A percentile compares a stretch with the other conserved stretches of the same genome.
phyloP scores from a whole-genome alignment of 2,329 filamentous ascomycete species.

The Fusarium haematococcum region DNA sequence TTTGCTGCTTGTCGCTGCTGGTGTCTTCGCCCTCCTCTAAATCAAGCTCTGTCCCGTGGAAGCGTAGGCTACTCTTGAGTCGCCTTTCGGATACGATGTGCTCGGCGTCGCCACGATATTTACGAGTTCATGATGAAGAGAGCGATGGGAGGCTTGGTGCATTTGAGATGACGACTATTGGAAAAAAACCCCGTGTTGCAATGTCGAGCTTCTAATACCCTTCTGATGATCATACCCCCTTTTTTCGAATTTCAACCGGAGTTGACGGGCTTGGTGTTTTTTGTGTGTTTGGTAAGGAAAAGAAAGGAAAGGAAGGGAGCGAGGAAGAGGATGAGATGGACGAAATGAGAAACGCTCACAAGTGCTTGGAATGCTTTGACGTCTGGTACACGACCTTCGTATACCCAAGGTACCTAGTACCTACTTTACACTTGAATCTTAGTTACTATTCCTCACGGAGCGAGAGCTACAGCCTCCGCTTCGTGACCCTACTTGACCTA shows the following conservation, averaged over 20 bases:
- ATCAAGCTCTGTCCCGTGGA: constrained; percentile 41
- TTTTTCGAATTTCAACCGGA: constrained; percentile 37
- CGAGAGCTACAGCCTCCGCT: constrained; percentile 35
- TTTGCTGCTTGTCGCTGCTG: constrained; percentile 52
- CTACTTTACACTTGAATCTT: constrained; percentile 40
- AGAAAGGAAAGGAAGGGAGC: constrained; percentile 9
- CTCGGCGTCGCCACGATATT: constrained; percentile 49
- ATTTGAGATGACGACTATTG: constrained; percentile 12
- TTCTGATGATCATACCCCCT: constrained; percentile 44
- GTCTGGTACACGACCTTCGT: constrained; percentile 31
- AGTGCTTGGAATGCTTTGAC: constrained; percentile 37
- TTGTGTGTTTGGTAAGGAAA: constrained; percentile 25
- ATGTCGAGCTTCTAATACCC: constrained; percentile 40
- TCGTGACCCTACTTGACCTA: constrained; percentile 39
- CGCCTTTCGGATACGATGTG: constrained; percentile 15
- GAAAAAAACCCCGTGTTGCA: constrained; percentile 37
- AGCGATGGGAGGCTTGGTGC: constrained; percentile 27
- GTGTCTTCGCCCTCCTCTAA: constrained; percentile 52
- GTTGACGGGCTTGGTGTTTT: constrained; percentile 45
- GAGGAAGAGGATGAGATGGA: constrained; percentile 27
- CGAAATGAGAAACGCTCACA: constrained; percentile 38
- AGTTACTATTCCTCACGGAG: constrained; percentile 43
- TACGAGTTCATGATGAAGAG: constrained; percentile 49
- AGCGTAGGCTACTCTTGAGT: constrained; percentile 22
- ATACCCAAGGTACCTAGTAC: constrained; percentile 8